Evolutionary conservation across 768 basidiomycete species (phyloP).

Genomic region (Russula sp.): DNA sequence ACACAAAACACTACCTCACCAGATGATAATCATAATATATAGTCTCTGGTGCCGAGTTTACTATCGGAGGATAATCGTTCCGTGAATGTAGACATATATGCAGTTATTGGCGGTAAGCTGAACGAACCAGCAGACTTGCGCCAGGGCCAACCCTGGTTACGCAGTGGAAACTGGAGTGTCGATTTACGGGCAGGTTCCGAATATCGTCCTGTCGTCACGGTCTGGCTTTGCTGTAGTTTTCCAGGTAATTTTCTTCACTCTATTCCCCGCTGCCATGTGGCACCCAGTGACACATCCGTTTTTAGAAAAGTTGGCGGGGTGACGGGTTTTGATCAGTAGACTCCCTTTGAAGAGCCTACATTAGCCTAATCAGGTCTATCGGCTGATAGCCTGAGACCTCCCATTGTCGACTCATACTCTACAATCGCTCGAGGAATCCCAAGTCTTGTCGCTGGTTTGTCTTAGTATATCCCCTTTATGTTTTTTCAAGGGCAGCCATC

Average conservation of each 20-base stretch:
- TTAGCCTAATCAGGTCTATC: background rate
- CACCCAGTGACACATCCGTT: background rate
- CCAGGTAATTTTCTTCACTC: slow-evolving; percentile 45
- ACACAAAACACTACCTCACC: too few relatives aligned
- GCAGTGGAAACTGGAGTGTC: slow-evolving; percentile 77
- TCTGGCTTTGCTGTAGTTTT: slow-evolving; percentile 77
- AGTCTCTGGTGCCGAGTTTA: too few relatives aligned
- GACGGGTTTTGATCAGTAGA: background rate
- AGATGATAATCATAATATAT: too few relatives aligned
- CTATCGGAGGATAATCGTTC: too few relatives aligned
- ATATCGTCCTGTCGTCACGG: slow-evolving; percentile 60
- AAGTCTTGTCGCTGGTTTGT: slow-evolving; percentile 35
- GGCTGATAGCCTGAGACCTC: slow-evolving; percentile 32
- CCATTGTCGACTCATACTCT: slow-evolving; percentile 42
- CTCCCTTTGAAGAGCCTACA: background rate
- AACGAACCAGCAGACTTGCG: too few relatives aligned
- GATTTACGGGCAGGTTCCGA: slow-evolving; percentile 82
- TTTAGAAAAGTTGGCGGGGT: slow-evolving; percentile 61
- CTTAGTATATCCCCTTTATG: slow-evolving; percentile 42
- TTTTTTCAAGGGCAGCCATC: slow-evolving; percentile 48
- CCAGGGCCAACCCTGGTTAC: too few relatives aligned
- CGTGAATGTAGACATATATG: too few relatives aligned
- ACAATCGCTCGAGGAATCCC: slow-evolving; percentile 38
- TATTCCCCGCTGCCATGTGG: background rate
- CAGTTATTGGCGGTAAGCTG: too few relatives aligned